phyloP scores from a whole-genome alignment of 805 yeast species.

The Diddensiella transvaalensis region DNA sequence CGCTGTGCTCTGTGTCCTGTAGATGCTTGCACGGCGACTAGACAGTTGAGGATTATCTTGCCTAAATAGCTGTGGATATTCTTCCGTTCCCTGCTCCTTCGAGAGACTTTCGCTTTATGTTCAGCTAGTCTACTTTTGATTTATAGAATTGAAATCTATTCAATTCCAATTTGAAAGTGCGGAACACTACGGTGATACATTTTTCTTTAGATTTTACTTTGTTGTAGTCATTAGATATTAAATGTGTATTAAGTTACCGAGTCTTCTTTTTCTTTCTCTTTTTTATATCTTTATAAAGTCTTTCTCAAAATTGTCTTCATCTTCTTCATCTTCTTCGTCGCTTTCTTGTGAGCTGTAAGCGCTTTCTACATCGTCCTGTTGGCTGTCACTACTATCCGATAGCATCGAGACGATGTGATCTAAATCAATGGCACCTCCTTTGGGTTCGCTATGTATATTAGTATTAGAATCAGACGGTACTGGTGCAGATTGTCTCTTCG shows the following conservation, averaged over 20 bases:
- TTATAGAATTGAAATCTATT: background rate
- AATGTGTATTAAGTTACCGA: background rate
- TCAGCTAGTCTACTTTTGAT: slow-evolving; percentile 26
- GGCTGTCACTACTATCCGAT: slow-evolving; percentile 9
- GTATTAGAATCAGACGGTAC: slow-evolving; percentile 3
- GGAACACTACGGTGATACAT: slow-evolving; percentile 34
- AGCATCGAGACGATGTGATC: slow-evolving; percentile 7
- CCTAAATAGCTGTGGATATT: slow-evolving; percentile 30
- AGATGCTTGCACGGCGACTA: slow-evolving; percentile 15
- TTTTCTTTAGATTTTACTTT: slow-evolving; percentile 8
- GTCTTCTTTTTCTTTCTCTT: slow-evolving; percentile 18
- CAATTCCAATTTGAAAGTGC: slow-evolving; percentile 18
- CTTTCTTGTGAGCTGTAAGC: slow-evolving; percentile 22
- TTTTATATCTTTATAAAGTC: background rate
- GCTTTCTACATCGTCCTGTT: slow-evolving; percentile 16
- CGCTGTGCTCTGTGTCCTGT: slow-evolving; percentile 19
- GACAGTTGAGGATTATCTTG: slow-evolving; percentile 28
- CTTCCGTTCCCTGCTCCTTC: slow-evolving; percentile 40
- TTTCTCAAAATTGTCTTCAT: slow-evolving; percentile 20
- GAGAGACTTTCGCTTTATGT: slow-evolving; percentile 30
- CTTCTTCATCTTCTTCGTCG: slow-evolving; percentile 16
- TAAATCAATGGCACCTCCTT: slow-evolving; percentile 25
- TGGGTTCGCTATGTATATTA: slow-evolving; percentile 20
- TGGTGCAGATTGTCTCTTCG: slow-evolving; percentile 11
- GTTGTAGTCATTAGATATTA: no score